Percentiles rank a stretch among this genome's conserved stretches.
These are phyloP conservation scores for Phytophthora palmivora DNA, from an alignment of 352 stramenopile species.

Conservation along the genomic window DNA sequence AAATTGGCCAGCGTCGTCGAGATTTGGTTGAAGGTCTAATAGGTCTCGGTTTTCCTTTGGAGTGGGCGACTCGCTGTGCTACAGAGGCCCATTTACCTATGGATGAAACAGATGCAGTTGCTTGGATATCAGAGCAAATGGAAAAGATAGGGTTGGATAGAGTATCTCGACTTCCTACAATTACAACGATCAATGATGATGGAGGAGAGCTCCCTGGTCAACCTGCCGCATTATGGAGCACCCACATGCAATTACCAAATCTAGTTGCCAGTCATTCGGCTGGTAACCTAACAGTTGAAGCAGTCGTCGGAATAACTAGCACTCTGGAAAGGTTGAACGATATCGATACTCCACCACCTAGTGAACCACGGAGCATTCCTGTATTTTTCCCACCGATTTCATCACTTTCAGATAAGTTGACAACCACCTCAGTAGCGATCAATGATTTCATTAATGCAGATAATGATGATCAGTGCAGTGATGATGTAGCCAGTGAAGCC, in stretches of 20 bases:
- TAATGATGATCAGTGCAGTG: constrained; percentile 25
- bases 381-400: background rate
- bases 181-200: constrained; percentile 8
- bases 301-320: background rate
- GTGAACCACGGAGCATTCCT: background rate
- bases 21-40: constrained; percentile 82
- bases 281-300: constrained; percentile 16
- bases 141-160: constrained; percentile 57
- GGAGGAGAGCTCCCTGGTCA: background rate
- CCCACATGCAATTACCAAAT: constrained; percentile 21
- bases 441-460: constrained; percentile 35
- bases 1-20: constrained; percentile 34
- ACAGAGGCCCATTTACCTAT: constrained; percentile 49
- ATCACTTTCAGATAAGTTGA: constrained; percentile 3
- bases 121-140: constrained; percentile 93
- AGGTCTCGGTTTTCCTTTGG: constrained; percentile 83
- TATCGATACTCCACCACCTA: background rate
- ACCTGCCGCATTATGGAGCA: constrained; percentile 8
- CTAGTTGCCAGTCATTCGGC: constrained; percentile 16
- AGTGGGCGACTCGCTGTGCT: constrained; percentile 78
- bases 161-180: constrained; percentile 4
- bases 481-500: constrained; percentile 22
- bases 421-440: background rate
- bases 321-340: background rate
- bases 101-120: constrained; percentile 77